These are phyloP conservation scores for Neurospora tetraspora DNA, from an alignment of 495 filamentous ascomycete species.

Conservation along the genomic window DNA sequence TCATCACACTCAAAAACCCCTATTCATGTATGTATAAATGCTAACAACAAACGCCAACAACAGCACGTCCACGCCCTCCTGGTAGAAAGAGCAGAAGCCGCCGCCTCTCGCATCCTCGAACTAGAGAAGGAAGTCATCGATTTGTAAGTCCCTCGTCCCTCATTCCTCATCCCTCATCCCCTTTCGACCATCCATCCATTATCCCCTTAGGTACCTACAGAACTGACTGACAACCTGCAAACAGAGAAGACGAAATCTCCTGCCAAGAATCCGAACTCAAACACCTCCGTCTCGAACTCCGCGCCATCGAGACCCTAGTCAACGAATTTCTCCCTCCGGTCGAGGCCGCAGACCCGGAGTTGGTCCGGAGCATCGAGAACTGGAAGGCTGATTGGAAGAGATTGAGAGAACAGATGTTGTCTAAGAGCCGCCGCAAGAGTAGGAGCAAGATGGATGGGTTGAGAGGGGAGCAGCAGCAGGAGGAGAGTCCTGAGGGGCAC, in stretches of 20 bases:
- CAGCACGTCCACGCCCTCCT: constrained; percentile 46
- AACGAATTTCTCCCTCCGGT: constrained; percentile 29
- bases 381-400: constrained; percentile 36
- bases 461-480: not conserved
- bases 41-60: not conserved
- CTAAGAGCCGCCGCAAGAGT: constrained; percentile 6
- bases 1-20: not conserved
- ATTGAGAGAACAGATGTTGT: constrained; percentile 19
- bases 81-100: constrained; percentile 39
- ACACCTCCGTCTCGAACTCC: constrained; percentile 42
- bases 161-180: not conserved
- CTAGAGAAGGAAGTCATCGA: constrained; percentile 38
- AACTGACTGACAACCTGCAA: not conserved
- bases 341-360: constrained; percentile 25
- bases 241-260: constrained; percentile 21
- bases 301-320: constrained; percentile 43
- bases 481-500: not conserved
- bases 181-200: not conserved
- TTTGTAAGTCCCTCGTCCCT: constrained; percentile 27
- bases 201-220: not conserved
- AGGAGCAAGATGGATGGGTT: not conserved
- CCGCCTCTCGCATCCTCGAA: constrained; percentile 40
- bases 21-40: not conserved
- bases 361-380: constrained; percentile 33
- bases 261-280: constrained; percentile 31